phyloP scores from a whole-genome alignment of 345 rosid species.

The Bruguiera sexangula region DNA sequence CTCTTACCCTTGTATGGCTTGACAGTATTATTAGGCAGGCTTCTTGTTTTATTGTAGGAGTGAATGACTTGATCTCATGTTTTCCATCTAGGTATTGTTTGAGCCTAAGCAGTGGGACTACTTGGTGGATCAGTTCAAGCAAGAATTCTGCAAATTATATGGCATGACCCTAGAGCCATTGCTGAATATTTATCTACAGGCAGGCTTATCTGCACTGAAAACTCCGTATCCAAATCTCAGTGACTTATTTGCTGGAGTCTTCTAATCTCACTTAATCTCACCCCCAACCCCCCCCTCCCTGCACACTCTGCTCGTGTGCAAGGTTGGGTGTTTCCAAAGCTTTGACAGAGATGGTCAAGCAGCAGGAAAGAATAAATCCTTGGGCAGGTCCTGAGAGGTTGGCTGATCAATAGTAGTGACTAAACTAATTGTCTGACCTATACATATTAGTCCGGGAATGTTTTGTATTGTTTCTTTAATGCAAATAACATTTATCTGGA shows the following conservation, averaged over 20 bases:
- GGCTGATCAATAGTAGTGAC: no score
- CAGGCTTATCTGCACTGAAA: slow-evolving; percentile 93
- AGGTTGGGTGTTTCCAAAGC: no score
- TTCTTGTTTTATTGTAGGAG: slow-evolving; percentile 3
- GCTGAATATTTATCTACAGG: slow-evolving; percentile 86
- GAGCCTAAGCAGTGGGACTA: slow-evolving; percentile 90
- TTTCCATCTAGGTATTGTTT: slow-evolving; percentile 62
- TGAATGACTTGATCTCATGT: slow-evolving; percentile 5
- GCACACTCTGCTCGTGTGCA: no score
- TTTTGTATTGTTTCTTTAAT: no score
- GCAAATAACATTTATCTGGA: no score
- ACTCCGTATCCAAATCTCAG: slow-evolving; percentile 72
- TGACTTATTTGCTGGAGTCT: neutral
- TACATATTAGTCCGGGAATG: no score
- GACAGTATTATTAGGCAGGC: neutral
- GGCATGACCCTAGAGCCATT: slow-evolving; percentile 96
- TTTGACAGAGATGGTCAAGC: no score
- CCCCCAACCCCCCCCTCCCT: no score
- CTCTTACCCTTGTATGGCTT: neutral
- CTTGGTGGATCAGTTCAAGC: slow-evolving; percentile 82
- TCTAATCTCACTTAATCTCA: no score
- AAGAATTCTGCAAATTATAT: slow-evolving; percentile 86
- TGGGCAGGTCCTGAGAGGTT: no score
- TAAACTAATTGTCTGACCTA: no score
- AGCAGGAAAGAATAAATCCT: no score